phyloP scores from a whole-genome alignment of 2,329 filamentous ascomycete genomes.

The Alternaria triticimaculans region DNA sequence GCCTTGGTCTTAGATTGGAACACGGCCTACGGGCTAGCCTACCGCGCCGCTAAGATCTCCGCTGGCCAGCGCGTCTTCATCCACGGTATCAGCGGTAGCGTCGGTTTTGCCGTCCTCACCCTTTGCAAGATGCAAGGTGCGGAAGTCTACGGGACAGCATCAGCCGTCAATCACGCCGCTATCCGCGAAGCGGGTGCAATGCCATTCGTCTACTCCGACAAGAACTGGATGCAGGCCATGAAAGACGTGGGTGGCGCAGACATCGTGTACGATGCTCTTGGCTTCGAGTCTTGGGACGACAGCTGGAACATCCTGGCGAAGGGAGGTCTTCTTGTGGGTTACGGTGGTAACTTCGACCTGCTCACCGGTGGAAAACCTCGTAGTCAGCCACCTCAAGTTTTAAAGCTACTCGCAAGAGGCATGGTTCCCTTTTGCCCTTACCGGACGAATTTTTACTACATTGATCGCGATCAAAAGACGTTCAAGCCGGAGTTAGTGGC shows the following conservation, averaged over 20 bases:
- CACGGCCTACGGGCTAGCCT: slow-evolving; percentile 42
- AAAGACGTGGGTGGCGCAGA: slow-evolving; percentile 56
- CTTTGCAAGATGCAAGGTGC: not conserved
- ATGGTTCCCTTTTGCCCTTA: slow-evolving; percentile 31
- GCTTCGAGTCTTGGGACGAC: slow-evolving; percentile 60
- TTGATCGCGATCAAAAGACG: slow-evolving; percentile 30
- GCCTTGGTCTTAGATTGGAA: slow-evolving; percentile 57
- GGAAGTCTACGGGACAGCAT: not conserved
- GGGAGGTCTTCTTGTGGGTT: slow-evolving; percentile 47
- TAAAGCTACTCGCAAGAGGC: slow-evolving; percentile 35
- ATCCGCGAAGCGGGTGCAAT: not conserved
- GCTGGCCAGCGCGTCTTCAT: slow-evolving; percentile 58
- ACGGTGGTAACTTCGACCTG: slow-evolving; percentile 33
- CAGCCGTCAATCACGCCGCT: not conserved
- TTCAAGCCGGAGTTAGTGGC: slow-evolving; percentile 34
- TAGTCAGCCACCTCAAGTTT: slow-evolving; percentile 21
- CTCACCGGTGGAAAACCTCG: slow-evolving; percentile 29
- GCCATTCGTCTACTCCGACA: slow-evolving; percentile 55
- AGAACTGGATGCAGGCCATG: slow-evolving; percentile 58
- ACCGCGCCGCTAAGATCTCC: slow-evolving; percentile 48
- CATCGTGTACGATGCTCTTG: slow-evolving; percentile 58
- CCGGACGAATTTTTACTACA: slow-evolving; percentile 38
- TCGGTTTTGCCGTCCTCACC: slow-evolving; percentile 52
- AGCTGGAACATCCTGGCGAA: slow-evolving; percentile 54
- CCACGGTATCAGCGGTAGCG: slow-evolving; percentile 60